Base-by-base conservation (phyloP, 2,329 filamentous ascomycete species). In the Sporothrix globosa region DNA sequence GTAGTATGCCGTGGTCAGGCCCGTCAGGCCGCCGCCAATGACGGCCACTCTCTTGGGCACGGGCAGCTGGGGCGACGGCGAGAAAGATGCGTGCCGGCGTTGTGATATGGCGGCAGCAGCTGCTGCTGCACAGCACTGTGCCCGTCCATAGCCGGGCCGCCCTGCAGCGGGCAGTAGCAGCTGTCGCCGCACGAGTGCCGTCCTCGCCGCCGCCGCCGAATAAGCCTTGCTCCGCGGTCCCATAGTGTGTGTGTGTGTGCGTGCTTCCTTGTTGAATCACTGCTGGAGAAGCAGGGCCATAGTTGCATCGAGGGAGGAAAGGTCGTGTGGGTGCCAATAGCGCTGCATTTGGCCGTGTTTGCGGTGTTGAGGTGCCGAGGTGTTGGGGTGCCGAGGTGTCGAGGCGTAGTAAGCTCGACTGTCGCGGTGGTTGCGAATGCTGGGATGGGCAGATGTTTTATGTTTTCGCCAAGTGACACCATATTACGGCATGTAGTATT, bases 21-120 rank as follows among this genome's bases (percentile, higher is more conserved):
- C 93, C 1, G 92, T 96, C 77, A 97, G 89, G 53, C 93, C 93
- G 72, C 90, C 92, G 68, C 93, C 93, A 41, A 96, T 80, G 67
- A 96, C 84, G 30, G 91, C 92, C 69, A 92, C 82, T 24, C 80
- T 74, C 70, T 69, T 39, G 0, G 72, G 72, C 19, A 39, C 10
- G 1, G 41, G 56, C 21, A 44, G 39, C 14, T 9, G 58, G 56
- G 34, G n/a, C 39, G 56, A 14, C 10, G 56, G n/a, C 4, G n/a
- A 27, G 39, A 21, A 17, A 11, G 39, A 63, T 6, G 56, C 56
- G n/a, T 27, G 30, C 19, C 58, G 58, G 39, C 39, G 58, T 11
- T 44, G 58, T 10, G n/a, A 24, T 39, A 24, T 14, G n/a, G 58
- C 2, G 39, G 19, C 6, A 4, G 54, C 54, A 14, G 53, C 24